These are phyloP conservation scores for Thuidium tamariscinum DNA, from an alignment of 225 moss, liverwort and hornwort genomes.

Conservation along the genomic window DNA sequence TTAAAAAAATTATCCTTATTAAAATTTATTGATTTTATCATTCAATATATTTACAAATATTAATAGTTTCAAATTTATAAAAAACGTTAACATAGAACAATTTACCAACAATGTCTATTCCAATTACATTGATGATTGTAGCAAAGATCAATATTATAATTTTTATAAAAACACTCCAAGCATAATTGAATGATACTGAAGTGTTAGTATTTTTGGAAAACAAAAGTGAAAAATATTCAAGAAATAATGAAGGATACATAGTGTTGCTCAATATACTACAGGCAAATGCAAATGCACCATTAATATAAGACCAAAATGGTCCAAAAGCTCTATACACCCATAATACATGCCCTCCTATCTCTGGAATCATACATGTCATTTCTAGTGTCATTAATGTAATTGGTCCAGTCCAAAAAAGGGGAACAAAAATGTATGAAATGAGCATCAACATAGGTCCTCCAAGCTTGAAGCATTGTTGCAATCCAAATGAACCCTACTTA, in stretches of 20 bases:
- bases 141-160: constrained; percentile 28
- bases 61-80: background rate
- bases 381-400: constrained; percentile 62
- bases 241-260: constrained; percentile 49
- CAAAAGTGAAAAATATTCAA: constrained; percentile 31
- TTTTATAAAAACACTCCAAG: constrained; percentile 36
- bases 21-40: background rate
- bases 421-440: constrained; percentile 17
- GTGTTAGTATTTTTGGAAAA: background rate
- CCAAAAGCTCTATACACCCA: constrained; percentile 94
- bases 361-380: constrained; percentile 81
- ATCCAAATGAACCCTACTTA: constrained; percentile 51
- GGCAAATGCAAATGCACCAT: constrained; percentile 71
- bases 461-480: constrained; percentile 28
- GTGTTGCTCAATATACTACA: constrained; percentile 66
- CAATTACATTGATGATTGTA: constrained; percentile 53
- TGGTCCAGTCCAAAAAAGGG: constrained; percentile 46
- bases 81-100: too few relatives aligned
- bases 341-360: constrained; percentile 84
- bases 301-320: constrained; percentile 46
- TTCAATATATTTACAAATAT: too few relatives aligned
- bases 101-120: constrained; percentile 60
- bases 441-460: constrained; percentile 64
- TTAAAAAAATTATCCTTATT: accelerated
- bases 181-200: constrained; percentile 2